phyloP scores from a whole-genome alignment of 805 yeast genomes.

The Ogataea pini region DNA sequence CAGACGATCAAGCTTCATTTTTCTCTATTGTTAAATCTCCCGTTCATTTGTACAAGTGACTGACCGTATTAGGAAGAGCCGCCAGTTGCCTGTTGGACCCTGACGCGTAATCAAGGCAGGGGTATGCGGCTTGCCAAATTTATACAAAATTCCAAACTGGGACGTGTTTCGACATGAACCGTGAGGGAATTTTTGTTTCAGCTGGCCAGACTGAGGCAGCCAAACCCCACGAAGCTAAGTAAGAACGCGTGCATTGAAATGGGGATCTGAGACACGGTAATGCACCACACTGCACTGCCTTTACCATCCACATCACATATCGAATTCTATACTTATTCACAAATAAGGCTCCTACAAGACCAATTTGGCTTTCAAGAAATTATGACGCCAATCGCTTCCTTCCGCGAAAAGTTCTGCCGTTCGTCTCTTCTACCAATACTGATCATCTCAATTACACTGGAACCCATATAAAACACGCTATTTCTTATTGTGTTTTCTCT shows the following conservation, averaged over 20 bases:
- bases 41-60: conserved; percentile 9
- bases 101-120: conserved; percentile 1
- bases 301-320: not conserved
- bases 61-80: not conserved
- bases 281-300: conserved; percentile 3
- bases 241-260: not conserved
- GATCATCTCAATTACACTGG: no score
- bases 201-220: not conserved
- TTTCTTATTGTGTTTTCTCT: not conserved
- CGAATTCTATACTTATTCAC: not conserved
- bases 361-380: no score
- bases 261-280: conserved; percentile 6
- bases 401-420: no score
- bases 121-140: not conserved
- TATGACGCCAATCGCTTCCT: no score
- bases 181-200: not conserved
- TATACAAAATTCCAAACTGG: not conserved
- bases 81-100: not conserved
- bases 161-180: conserved; percentile 1
- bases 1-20: conserved; percentile 6
- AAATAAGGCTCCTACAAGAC: not conserved
- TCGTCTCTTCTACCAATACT: no score
- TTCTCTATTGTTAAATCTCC: conserved; percentile 15
- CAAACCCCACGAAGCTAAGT: not conserved
- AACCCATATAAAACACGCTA: not conserved